Evolutionary conservation across 208 protist species (phyloP).

Genomic region (Trypanosoma congolense): DNA sequence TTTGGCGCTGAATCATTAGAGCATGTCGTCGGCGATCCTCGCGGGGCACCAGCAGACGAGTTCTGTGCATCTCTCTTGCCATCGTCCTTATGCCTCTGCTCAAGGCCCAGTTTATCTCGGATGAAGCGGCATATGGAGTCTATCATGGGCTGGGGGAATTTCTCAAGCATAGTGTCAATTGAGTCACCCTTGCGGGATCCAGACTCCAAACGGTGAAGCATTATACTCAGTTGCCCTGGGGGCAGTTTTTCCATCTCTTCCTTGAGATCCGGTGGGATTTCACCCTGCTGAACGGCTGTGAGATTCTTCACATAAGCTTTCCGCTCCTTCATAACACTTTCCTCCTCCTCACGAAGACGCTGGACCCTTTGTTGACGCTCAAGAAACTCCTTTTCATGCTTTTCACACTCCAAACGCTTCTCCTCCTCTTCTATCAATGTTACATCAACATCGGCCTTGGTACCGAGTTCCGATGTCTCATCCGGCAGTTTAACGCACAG

Average conservation of each 20-base stretch:
- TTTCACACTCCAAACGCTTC: conserved; percentile 23
- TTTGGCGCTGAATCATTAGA: not conserved
- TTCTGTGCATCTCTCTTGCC: conserved; percentile 1
- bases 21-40: not conserved
- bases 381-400: conserved; percentile 25
- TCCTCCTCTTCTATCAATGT: conserved; percentile 71
- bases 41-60: not conserved
- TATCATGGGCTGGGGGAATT: conserved; percentile 62
- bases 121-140: conserved; percentile 62
- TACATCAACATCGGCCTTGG: conserved; percentile 49
- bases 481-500: conserved; percentile 71
- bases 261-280: conserved; percentile 61
- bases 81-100: conserved; percentile 16
- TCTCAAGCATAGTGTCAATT: conserved; percentile 77
- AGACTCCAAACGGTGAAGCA: conserved; percentile 73
- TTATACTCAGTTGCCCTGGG: conserved; percentile 47
- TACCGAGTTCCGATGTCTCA: conserved; percentile 40
- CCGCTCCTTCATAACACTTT: conserved; percentile 57
- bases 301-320: conserved; percentile 71
- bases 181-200: conserved; percentile 62
- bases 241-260: conserved; percentile 75
- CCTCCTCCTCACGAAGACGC: conserved; percentile 38
- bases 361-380: conserved; percentile 28
- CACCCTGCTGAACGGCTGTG: conserved; percentile 66
- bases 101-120: conserved; percentile 68